A percentile compares a stretch with the other conserved stretches of the same genome.
Conservation (phyloP, 257 asterid genomes). For the Lantana camara region DNA sequence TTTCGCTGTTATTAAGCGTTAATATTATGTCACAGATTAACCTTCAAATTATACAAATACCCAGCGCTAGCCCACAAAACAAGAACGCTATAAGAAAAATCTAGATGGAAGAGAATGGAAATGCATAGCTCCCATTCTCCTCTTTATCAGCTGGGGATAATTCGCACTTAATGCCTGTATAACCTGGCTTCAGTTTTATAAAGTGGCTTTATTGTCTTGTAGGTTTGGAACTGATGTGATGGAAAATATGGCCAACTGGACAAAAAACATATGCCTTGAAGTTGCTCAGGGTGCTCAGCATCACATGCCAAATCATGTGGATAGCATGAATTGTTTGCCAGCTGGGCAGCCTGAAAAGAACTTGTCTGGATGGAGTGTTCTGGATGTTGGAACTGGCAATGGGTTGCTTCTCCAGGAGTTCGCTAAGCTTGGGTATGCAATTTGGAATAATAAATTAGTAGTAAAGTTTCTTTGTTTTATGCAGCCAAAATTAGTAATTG, state of each 20-base stretch:
- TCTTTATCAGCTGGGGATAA: conserved; percentile 11
- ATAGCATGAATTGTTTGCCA: conserved; percentile 46
- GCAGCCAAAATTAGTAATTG: no score
- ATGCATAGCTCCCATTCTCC: conserved; percentile 19
- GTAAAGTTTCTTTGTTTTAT: conserved; percentile 10
- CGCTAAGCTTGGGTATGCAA: conserved; percentile 87
- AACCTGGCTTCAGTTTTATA: conserved; percentile 7
- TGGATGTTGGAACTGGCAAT: conserved; percentile 98
- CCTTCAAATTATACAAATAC: not conserved
- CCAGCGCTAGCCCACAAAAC: conserved; percentile 1
- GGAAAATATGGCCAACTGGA: conserved; percentile 90
- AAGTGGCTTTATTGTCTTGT: conserved; percentile 19
- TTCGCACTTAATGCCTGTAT: conserved; percentile 3
- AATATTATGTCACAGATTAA: not conserved
- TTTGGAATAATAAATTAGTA: no score
- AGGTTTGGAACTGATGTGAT: conserved; percentile 98
- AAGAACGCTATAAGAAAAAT: not conserved
- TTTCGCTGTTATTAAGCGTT: not conserved
- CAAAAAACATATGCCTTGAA: conserved; percentile 78
- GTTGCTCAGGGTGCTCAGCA: conserved; percentile 63
- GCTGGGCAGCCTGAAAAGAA: conserved; percentile 61
- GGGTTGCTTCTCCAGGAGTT: conserved; percentile 97
- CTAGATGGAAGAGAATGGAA: conserved; percentile 16
- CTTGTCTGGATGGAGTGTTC: conserved; percentile 76
- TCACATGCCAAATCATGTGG: conserved; percentile 63